Evolutionary conservation across 345 rosid genomes (phyloP).

Genomic region (Euphorbia pulcherrima): DNA sequence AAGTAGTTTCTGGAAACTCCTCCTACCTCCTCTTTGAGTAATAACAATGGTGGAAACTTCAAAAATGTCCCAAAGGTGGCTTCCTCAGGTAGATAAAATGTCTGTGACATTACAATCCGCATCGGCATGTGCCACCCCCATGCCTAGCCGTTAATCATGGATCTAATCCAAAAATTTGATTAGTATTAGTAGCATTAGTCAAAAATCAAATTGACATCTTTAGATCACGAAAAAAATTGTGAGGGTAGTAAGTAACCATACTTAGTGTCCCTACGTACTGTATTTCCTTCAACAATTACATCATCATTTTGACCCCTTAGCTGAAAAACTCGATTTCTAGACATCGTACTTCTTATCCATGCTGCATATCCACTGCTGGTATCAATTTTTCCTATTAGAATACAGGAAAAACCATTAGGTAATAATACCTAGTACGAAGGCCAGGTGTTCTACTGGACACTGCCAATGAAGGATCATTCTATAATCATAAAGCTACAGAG

Average conservation of each 20-base stretch:
- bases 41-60: slow-evolving; percentile 76
- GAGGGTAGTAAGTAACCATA: slow-evolving; percentile 14
- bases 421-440: too few species aligned
- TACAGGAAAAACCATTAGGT: slow-evolving; percentile 21
- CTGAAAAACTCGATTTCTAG: slow-evolving; percentile 75
- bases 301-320: slow-evolving; percentile 88
- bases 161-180: slow-evolving; percentile 45
- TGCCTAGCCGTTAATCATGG: slow-evolving; percentile 84
- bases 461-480: too few species aligned
- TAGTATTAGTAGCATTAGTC: background rate
- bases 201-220: background rate
- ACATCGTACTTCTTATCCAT: slow-evolving; percentile 86
- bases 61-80: slow-evolving; percentile 90
- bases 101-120: slow-evolving; percentile 72
- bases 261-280: slow-evolving; percentile 80
- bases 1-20: slow-evolving; percentile 71
- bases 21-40: slow-evolving; percentile 90
- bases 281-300: slow-evolving; percentile 84
- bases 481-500: slow-evolving; percentile 30
- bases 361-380: slow-evolving; percentile 87
- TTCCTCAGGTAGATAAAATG: slow-evolving; percentile 82
- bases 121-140: slow-evolving; percentile 85
- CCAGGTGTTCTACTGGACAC: too few species aligned
- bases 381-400: slow-evolving; percentile 77
- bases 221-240: slow-evolving; percentile 3